Base-by-base conservation (phyloP, 2,329 filamentous ascomycete genomes). In the Nothophaeocryptopus gaeumannii region DNA sequence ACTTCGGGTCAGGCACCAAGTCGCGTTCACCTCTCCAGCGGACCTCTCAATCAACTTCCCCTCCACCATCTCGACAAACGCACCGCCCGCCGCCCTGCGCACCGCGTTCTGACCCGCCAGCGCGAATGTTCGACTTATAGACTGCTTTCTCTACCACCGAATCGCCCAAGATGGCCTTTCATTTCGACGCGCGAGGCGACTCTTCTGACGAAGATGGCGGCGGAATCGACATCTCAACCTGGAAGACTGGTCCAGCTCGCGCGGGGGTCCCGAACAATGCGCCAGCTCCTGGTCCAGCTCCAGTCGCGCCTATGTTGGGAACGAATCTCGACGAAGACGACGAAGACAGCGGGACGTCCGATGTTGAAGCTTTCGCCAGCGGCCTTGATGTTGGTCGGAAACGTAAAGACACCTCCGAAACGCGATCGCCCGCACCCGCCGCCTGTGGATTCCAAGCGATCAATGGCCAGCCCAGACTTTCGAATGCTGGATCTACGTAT, bases 121-220 rank as follows among this genome's bases (percentile, higher is more conserved):
- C 30, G 13, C 44, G 20, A 16, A 39, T 30, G 49, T 35, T 30
- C 34, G 40, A 45, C 3, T 11, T n/a, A 39, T 33, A 34, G 45
- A 34, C 29, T n/a, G 9, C 31, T 32, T 31, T 30, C 29, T 37
- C 26, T n/a, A 38, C 30, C 26, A 32, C 39, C 32, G 34, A 47
- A 14, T 20, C 38, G n/a, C 34, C 44, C 47, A 49, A 30, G 8
- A 63, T 64, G 57, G 47, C 61, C 1, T 63, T 62, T 54, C 53
- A 60, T 44, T 65, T 60, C 51, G 50, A 60, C 20, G 52, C 58
- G 3, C 56, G 47, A 20, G 57, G 33, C 46, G 61, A 64, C 38
- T 61, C 58, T 16, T 63, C 60, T 12, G 63, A 64, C 20, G 60
- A 66, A 36, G 64, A 63, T 9, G 51, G 43, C 32, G 50, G 47